Base-by-base conservation (phyloP, 2,329 filamentous ascomycete species). In the Pseudopyricularia javanii region DNA sequence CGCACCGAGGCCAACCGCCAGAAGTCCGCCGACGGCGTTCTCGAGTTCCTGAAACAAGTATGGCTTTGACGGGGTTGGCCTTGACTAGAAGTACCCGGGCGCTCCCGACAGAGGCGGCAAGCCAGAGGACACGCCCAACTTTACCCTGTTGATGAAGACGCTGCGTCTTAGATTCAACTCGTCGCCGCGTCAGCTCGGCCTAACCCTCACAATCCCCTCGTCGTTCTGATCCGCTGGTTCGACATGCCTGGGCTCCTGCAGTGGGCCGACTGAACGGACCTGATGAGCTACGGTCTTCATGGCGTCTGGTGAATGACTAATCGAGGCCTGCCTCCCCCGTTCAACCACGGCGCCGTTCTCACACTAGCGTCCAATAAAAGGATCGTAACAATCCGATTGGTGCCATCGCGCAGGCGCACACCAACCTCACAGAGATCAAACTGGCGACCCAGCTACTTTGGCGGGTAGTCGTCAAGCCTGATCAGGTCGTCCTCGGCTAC, bases 371-470 rank as follows among this genome's bases (percentile, higher is more conserved):
- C n/a, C n/a, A n/a, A n/a, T n/a, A n/a, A n/a, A n/a, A n/a, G n/a
- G 71, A 74, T 54, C 12, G 48, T 1, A 24, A 57, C 0, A 63
- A 66, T 55, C 67, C 52, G 1, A 66, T 64, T 14, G 68, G 69
- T 0, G 28, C 56, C 2, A 56, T 61, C n/a, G 62, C 73, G 5
- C 59, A 63, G 3, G 60, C 60, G 0, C 73, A 76, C 54, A 73
- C 73, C 0, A 74, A 76, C 55, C 52, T 76, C 0, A 73, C 71
- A 2, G 72, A 76, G 58, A 75, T 75, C 17, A 61, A 70, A 5
- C 28, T 57, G 0, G 64, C 64, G 0, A 49, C 74, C 0, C 66
- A 74, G 3, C 67, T 77, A 0, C 59, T 78, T 4, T 77, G 74
- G 72, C 63, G 71, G 3, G 68, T 65, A 30, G 58, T 67, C 22